Percentiles rank a stretch among this genome's conserved stretches.
Evolutionary conservation across 306 rosid genomes (phyloP).

Genomic region (Amphicarpaea edgeworthii): DNA sequence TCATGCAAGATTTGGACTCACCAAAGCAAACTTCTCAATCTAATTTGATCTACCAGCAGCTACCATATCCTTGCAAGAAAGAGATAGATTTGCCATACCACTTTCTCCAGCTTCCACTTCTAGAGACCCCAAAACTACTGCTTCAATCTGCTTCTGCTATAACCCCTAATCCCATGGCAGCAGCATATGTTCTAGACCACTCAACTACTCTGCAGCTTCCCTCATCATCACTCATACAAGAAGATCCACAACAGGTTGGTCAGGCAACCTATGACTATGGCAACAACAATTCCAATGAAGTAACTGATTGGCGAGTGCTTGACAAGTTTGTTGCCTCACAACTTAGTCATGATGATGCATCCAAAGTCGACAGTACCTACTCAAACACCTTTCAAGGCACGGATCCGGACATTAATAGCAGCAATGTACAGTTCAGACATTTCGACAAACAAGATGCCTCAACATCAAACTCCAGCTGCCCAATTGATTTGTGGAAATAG

Average conservation of each 20-base stretch:
- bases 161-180: constrained; percentile 45
- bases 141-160: constrained; percentile 49
- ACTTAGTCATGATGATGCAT: constrained; percentile 72
- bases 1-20: constrained; percentile 80
- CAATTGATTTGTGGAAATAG: constrained; percentile 72
- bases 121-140: constrained; percentile 61
- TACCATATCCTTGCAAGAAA: constrained; percentile 69
- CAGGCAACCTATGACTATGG: constrained; percentile 50
- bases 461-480: constrained; percentile 61
- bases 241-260: constrained; percentile 53
- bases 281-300: constrained; percentile 43
- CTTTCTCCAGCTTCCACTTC: constrained; percentile 70
- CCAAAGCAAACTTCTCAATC: constrained; percentile 66
- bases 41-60: constrained; percentile 56
- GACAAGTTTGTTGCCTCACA: constrained; percentile 97
- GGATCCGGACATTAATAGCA: constrained; percentile 3
- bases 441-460: constrained; percentile 68
- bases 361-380: constrained; percentile 56
- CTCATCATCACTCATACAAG: constrained; percentile 44
- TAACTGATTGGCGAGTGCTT: constrained; percentile 90
- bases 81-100: constrained; percentile 65
- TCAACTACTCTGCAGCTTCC: constrained; percentile 42
- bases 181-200: constrained; percentile 56
- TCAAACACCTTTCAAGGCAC: constrained; percentile 44
- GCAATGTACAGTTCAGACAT: constrained; percentile 43